Conservation (phyloP, 495 filamentous ascomycete species). For the Parachaetomium inaequale region DNA sequence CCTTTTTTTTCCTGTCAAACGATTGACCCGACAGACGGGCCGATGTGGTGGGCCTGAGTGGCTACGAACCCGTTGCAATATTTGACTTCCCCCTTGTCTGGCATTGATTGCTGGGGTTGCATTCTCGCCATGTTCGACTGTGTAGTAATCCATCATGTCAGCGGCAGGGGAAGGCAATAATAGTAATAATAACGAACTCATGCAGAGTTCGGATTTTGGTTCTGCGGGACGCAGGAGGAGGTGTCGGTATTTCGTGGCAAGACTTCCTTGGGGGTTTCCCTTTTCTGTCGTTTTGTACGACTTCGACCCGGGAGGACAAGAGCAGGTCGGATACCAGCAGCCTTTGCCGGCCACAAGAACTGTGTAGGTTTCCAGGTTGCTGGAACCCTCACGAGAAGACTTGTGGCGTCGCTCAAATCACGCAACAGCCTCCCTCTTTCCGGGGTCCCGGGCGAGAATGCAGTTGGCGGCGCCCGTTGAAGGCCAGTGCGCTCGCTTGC, state of each 20-base stretch:
- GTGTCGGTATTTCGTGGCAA: not conserved
- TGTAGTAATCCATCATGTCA: conserved; percentile 2
- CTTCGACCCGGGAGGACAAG: not conserved
- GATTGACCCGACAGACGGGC: not conserved
- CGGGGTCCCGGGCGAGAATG: not conserved
- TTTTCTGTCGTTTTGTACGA: not conserved
- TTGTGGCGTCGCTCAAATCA: not conserved
- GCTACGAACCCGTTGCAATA: conserved; percentile 1
- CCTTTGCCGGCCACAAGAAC: too few species aligned
- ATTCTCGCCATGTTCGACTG: not conserved
- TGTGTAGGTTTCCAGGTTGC: not conserved
- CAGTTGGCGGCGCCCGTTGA: not conserved
- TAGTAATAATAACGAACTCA: too few species aligned
- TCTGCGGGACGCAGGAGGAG: not conserved
- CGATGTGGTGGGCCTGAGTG: not conserved
- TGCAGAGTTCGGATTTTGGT: not conserved
- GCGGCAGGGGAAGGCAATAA: not conserved
- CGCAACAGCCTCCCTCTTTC: conserved; percentile 7
- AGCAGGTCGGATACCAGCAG: not conserved
- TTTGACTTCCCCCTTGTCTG: not conserved
- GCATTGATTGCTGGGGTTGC: not conserved
- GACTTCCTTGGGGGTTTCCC: not conserved
- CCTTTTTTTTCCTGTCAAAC: not conserved
- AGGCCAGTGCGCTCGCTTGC: not conserved
- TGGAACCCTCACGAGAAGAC: not conserved